Conservation (phyloP, 2,329 filamentous ascomycete species). For the Lasiodiplodia citricola region DNA sequence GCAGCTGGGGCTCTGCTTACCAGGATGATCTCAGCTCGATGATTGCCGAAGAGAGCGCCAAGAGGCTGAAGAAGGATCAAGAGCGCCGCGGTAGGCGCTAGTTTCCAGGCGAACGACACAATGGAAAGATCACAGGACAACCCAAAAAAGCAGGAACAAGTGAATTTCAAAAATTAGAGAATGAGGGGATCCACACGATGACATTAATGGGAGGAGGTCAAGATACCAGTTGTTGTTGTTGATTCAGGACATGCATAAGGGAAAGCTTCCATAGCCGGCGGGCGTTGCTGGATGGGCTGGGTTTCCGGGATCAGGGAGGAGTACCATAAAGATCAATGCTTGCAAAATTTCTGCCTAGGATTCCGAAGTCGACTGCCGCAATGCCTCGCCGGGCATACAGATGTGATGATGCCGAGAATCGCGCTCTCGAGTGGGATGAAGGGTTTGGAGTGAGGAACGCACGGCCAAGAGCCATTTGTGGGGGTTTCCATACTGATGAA, state of each 20-base stretch:
- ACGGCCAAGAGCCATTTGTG: neutral
- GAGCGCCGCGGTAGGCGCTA: conserved; percentile 70
- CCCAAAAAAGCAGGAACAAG: neutral
- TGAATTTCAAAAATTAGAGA: conserved; percentile 6
- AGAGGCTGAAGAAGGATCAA: conserved; percentile 86
- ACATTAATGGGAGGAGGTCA: conserved; percentile 8
- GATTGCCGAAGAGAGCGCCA: conserved; percentile 91
- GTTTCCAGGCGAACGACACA: conserved; percentile 10
- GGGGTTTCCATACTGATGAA: neutral
- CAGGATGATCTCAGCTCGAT: conserved; percentile 94
- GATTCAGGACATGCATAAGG: conserved; percentile 23
- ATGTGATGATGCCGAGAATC: conserved; percentile 23
- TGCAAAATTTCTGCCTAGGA: conserved; percentile 22
- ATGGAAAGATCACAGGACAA: conserved; percentile 17
- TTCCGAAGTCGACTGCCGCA: conserved; percentile 21
- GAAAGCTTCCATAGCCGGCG: conserved; percentile 27
- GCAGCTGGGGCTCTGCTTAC: conserved; percentile 73
- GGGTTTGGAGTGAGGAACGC: neutral
- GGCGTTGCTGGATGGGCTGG: conserved; percentile 25
- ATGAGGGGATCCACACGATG: neutral
- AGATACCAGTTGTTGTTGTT: conserved; percentile 23
- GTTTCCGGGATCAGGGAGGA: conserved; percentile 25
- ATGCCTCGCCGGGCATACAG: conserved; percentile 18
- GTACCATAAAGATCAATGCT: conserved; percentile 26
- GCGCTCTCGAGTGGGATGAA: neutral